A percentile compares a stretch with the other conserved stretches of the same genome.
Evolutionary conservation across 2,329 filamentous ascomycete species (phyloP).

Genomic region (Aspergillus ruber): DNA sequence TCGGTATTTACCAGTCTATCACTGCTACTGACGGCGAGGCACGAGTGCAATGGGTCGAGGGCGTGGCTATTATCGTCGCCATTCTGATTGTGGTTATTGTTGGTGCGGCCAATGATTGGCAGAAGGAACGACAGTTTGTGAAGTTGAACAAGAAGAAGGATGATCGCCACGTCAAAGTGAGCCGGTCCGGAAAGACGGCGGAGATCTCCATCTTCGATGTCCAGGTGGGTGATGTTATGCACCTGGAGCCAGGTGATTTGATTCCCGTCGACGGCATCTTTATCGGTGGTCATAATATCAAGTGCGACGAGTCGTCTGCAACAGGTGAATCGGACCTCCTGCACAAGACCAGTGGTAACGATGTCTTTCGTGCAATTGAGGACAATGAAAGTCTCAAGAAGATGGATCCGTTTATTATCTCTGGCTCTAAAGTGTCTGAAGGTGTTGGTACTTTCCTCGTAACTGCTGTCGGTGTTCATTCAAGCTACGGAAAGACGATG

Average conservation of each 20-base stretch:
- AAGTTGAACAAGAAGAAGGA: slow-evolving; percentile 77
- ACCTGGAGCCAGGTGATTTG: slow-evolving; percentile 67
- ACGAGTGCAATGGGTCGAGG: slow-evolving; percentile 73
- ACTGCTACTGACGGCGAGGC: slow-evolving; percentile 48
- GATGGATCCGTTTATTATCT: slow-evolving; percentile 73
- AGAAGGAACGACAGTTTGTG: slow-evolving; percentile 74
- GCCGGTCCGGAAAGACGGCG: slow-evolving; percentile 65
- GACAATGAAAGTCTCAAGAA: slow-evolving; percentile 56
- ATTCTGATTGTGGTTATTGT: slow-evolving; percentile 70
- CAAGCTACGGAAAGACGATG: slow-evolving; percentile 69
- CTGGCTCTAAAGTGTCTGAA: slow-evolving; percentile 69
- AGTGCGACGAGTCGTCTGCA: slow-evolving; percentile 67
- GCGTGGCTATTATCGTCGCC: slow-evolving; percentile 70
- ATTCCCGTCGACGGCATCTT: slow-evolving; percentile 67
- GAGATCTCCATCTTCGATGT: slow-evolving; percentile 67
- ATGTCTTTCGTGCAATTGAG: slow-evolving; percentile 59
- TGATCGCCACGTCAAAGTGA: slow-evolving; percentile 65
- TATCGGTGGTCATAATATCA: slow-evolving; percentile 59
- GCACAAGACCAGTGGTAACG: slow-evolving; percentile 59
- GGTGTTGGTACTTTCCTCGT: slow-evolving; percentile 71
- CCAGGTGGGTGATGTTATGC: slow-evolving; percentile 66
- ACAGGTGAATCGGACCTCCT: slow-evolving; percentile 70
- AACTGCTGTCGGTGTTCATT: slow-evolving; percentile 66
- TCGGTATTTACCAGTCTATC: slow-evolving; percentile 68
- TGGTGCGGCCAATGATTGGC: slow-evolving; percentile 73